Conservation (phyloP, 1,284 basidiomycete genomes). For the Apiotrichum sp. region DNA sequence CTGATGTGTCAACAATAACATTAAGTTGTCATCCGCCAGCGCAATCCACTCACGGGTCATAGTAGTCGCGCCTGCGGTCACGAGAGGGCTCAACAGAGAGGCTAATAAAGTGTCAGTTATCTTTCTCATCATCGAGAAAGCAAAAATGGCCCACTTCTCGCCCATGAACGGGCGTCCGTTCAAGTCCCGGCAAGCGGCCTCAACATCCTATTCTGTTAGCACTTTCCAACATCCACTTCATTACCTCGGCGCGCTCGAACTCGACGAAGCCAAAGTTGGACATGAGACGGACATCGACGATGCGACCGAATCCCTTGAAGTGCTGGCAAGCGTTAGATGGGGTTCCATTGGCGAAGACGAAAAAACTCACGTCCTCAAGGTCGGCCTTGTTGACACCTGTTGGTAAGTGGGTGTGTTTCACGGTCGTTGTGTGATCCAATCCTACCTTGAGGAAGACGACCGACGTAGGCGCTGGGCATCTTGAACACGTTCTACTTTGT, state of each 20-base stretch:
- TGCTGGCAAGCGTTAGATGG: conserved; percentile 53
- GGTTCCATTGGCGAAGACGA: not conserved
- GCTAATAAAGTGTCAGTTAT: conserved; percentile 47
- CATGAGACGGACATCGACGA: conserved; percentile 89
- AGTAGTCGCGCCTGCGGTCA: conserved; percentile 73
- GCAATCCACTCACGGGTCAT: conserved; percentile 62
- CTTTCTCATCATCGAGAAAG: not conserved
- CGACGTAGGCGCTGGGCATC: conserved; percentile 40
- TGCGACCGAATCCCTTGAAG: conserved; percentile 77
- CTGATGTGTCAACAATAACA: not conserved
- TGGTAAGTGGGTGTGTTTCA: not conserved
- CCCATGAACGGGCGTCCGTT: conserved; percentile 85
- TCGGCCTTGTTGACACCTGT: conserved; percentile 31
- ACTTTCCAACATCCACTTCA: not conserved
- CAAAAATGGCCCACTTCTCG: conserved; percentile 56
- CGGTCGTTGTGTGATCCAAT: not conserved
- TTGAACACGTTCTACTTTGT: conserved; percentile 8
- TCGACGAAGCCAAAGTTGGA: conserved; percentile 92
- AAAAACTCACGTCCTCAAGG: conserved; percentile 33
- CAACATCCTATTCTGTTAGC: conserved; percentile 63
- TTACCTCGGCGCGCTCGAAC: conserved; percentile 72
- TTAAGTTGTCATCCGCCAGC: conserved; percentile 46
- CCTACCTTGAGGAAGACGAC: conserved; percentile 40
- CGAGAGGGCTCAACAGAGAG: conserved; percentile 88
- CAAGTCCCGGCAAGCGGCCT: conserved; percentile 78